Evolutionary conservation across 2,329 filamentous ascomycete species (phyloP), one percentile per base, ranked within the genome.

Genomic region (Alternaria solani): DNA sequence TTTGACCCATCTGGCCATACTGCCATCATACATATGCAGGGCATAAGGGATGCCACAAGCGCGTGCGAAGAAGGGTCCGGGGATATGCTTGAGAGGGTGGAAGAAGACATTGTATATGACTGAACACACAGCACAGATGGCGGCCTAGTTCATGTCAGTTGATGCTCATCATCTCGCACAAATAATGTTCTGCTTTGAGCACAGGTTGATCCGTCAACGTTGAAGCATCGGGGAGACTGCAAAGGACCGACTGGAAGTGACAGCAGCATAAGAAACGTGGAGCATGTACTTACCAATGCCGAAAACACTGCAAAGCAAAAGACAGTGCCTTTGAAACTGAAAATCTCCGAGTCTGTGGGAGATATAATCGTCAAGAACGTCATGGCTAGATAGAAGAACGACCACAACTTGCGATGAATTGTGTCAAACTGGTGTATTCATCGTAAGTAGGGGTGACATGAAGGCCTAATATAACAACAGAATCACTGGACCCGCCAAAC

Each of bases 11-110:
- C 48, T 12, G 2, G 65, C 30, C n/a, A 74, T 69, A 1, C 41
- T 59, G 5, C 80, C 79, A 7, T 63, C 68, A 2, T 72, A 58
- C 11, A 70, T 60, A 32, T 64, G 67, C 14, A 71, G 44, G 16
- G 66, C 67, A 48, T 79, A 78, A 1, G 78, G 77, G 6, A 80
- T 55, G 16, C 70, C 65, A 5, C 74, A 71, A 2, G 73, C 69
- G 20, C 76, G 68, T 26, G 73, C 69, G 5, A 76, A 56, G 23
- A 72, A 72, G 2, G 82, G 81, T 0, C 82, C 82, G 2, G 81
- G 82, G 28, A 80, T 80, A 41, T 79, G 77, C 20, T 72, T 67
- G 0, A 83, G 72, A 4, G 82, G 81, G 36, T 82, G 79, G 57
- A 83, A 79, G 64, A 75, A 82, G 18, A 79, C 61, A 55, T 76